phyloP scores from a whole-genome alignment of 2,329 filamentous ascomycete species.

The Aschersonia sp. region DNA sequence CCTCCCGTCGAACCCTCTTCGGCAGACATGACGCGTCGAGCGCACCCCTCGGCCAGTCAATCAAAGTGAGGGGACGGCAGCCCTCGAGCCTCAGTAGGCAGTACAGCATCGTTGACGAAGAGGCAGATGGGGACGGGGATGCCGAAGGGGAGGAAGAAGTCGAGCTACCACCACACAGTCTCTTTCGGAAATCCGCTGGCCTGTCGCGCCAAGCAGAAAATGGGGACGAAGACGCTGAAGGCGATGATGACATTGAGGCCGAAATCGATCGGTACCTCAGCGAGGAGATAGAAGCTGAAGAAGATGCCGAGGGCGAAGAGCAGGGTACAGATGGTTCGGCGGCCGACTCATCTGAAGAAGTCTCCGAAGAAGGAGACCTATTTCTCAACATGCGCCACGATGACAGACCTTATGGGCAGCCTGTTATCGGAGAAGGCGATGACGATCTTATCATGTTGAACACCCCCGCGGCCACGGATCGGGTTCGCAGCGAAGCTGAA shows the following conservation, averaged over 20 bases:
- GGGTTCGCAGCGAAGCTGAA: constrained; percentile 39
- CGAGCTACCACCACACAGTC: constrained; percentile 17
- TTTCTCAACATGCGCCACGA: constrained; percentile 34
- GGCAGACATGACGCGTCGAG: constrained; percentile 20
- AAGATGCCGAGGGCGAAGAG: constrained; percentile 21
- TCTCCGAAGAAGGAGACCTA: constrained; percentile 28
- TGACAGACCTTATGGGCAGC: constrained; percentile 21
- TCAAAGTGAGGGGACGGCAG: constrained; percentile 24
- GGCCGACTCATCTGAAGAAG: constrained; percentile 24
- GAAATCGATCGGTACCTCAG: constrained; percentile 22
- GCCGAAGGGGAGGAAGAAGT: constrained; percentile 18
- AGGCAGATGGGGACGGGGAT: constrained; percentile 16
- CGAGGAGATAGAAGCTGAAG: constrained; percentile 21
- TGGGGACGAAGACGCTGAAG: constrained; percentile 11
- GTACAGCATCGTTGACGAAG: constrained; percentile 18
- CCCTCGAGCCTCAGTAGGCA: constrained; percentile 37
- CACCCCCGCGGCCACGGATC: constrained; percentile 38
- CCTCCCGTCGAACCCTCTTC: constrained; percentile 22
- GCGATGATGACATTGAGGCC: constrained; percentile 16
- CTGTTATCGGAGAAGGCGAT: constrained; percentile 25
- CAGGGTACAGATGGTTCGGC: constrained; percentile 23
- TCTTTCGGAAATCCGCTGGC: constrained; percentile 16
- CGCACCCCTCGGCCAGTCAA: constrained; percentile 32
- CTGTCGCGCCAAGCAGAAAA: constrained; percentile 5
- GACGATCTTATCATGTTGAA: constrained; percentile 39